Conservation (phyloP, 116 monocot genomes). For the Dioscorea cayenensis region DNA sequence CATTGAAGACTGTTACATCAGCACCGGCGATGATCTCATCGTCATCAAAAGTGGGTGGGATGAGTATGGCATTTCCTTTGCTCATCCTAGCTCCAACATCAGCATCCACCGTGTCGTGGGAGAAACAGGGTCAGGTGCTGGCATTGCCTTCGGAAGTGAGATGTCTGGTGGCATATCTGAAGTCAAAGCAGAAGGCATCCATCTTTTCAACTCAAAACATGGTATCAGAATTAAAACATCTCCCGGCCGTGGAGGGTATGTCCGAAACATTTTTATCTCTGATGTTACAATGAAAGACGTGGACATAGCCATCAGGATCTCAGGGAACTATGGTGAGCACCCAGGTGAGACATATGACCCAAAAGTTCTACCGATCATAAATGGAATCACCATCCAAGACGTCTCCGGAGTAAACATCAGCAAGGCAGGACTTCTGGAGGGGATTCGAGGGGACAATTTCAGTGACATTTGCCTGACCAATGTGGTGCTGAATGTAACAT, state of each 20-base stretch:
- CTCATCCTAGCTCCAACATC: constrained; percentile 61
- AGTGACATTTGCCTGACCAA: constrained; percentile 63
- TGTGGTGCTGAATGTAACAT: constrained; percentile 36
- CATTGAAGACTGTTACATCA: constrained; percentile 82
- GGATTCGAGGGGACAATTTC: constrained; percentile 56
- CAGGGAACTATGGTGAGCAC: constrained; percentile 54
- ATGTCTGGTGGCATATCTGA: constrained; percentile 83
- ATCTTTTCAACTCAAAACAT: constrained; percentile 40
- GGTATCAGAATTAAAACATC: constrained; percentile 66
- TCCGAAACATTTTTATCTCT: constrained; percentile 37
- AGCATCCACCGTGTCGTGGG: constrained; percentile 45
- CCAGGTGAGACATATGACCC: constrained; percentile 47
- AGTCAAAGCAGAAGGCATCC: constrained; percentile 38
- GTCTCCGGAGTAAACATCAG: constrained; percentile 42
- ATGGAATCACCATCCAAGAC: constrained; percentile 52
- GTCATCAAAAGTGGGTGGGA: constrained; percentile 81
- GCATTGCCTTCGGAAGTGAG: constrained; percentile 79
- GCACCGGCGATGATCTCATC: constrained; percentile 62
- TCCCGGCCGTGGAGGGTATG: constrained; percentile 62
- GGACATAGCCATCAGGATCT: constrained; percentile 49
- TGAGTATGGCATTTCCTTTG: constrained; percentile 68
- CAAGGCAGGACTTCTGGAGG: constrained; percentile 50
- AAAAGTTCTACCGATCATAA: constrained; percentile 47
- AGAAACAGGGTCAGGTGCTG: constrained; percentile 33
- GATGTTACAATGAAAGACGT: constrained; percentile 48